Percentiles rank a stretch among this genome's conserved stretches.
Evolutionary conservation across 2,329 filamentous ascomycete genomes (phyloP).

Genomic region (Sphaerulina vaccinii): DNA sequence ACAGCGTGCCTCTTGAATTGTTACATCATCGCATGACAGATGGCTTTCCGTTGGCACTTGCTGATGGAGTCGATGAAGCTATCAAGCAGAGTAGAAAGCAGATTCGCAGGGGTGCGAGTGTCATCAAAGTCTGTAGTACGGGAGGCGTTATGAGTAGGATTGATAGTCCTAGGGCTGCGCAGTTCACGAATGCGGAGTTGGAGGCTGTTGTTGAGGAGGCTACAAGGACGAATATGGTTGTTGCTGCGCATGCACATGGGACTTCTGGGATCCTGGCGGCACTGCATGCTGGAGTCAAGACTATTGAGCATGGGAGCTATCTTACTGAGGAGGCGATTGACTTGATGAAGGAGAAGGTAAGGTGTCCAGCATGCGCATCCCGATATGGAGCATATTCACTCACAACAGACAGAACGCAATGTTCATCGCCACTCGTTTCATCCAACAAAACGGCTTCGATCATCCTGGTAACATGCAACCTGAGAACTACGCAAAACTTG

Average conservation of each 20-base stretch:
- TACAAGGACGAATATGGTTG: conserved; percentile 23
- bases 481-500: conserved; percentile 16
- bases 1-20: conserved; percentile 39
- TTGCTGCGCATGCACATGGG: conserved; percentile 39
- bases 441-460: conserved; percentile 42
- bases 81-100: conserved; percentile 18
- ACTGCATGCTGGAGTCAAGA: conserved; percentile 47
- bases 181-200: conserved; percentile 28
- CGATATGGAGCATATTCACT: too few relatives aligned
- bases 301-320: conserved; percentile 52
- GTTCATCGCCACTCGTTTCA: conserved; percentile 47
- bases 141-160: conserved; percentile 34
- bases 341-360: conserved; percentile 47
- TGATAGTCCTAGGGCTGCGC: conserved; percentile 27
- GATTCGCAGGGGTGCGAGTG: conserved; percentile 19
- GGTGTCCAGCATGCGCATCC: too few relatives aligned
- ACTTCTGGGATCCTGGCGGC: conserved; percentile 44
- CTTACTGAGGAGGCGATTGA: conserved; percentile 48
- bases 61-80: conserved; percentile 18
- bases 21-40: conserved; percentile 37
- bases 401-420: conserved; percentile 35
- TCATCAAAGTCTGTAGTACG: conserved; percentile 32
- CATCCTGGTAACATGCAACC: conserved; percentile 11
- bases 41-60: conserved; percentile 30
- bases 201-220: conserved; percentile 31